Conservation (phyloP, 2,329 filamentous ascomycete genomes). For the Penicillium sclerotigenum region DNA sequence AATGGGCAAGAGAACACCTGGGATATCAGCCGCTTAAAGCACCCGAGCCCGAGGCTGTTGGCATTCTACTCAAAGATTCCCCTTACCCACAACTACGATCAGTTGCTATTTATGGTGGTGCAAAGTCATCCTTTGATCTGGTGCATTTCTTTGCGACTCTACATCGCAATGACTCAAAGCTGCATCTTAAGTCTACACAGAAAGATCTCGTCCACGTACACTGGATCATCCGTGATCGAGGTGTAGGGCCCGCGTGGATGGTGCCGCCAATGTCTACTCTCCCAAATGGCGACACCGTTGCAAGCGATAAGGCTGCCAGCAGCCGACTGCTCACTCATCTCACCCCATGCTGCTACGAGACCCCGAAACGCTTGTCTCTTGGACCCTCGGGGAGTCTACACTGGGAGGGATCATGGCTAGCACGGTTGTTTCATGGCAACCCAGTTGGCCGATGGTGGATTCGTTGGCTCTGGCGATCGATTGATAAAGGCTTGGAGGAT, state of each 20-base stretch:
- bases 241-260: constrained; percentile 26
- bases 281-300: constrained; percentile 13
- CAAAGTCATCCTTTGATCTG: constrained; percentile 28
- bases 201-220: constrained; percentile 19
- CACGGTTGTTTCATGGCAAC: constrained; percentile 22
- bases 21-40: constrained; percentile 21
- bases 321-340: constrained; percentile 20
- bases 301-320: constrained; percentile 26
- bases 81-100: constrained; percentile 6
- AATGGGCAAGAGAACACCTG: constrained; percentile 20
- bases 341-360: constrained; percentile 17
- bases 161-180: constrained; percentile 13
- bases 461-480: constrained; percentile 17
- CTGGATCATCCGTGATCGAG: constrained; percentile 25
- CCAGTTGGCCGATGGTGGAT: constrained; percentile 20
- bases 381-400: not conserved
- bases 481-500: constrained; percentile 13
- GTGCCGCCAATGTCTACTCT: constrained; percentile 19
- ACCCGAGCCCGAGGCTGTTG: not conserved
- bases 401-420: constrained; percentile 23
- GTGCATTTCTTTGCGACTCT: constrained; percentile 28
- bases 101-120: constrained; percentile 26
- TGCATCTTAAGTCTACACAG: constrained; percentile 10
- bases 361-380: constrained; percentile 15
- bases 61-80: not conserved